These are phyloP conservation scores for Salicornia ramosissima DNA, from an alignment of 148 eudicot species.

Conservation along the genomic window DNA sequence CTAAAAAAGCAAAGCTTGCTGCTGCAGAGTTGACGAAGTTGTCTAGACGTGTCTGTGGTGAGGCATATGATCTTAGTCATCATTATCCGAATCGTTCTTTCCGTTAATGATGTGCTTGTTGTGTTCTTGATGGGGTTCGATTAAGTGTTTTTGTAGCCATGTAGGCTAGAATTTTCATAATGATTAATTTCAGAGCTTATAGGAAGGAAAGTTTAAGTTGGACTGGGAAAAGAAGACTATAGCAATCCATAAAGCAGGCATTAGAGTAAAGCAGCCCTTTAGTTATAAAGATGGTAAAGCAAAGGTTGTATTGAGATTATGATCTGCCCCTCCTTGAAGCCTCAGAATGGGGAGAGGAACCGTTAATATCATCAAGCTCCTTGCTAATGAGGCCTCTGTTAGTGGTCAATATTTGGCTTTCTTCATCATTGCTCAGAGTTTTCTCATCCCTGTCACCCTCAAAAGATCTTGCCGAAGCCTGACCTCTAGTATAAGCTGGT, in stretches of 20 bases:
- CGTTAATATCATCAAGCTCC: neutral
- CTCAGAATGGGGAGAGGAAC: neutral
- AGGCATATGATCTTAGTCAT: conserved; percentile 24
- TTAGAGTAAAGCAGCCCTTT: neutral
- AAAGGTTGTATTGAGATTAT: neutral
- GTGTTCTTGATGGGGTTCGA: neutral
- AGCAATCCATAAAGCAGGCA: neutral
- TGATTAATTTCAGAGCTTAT: neutral
- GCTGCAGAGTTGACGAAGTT: conserved; percentile 96
- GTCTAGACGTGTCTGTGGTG: conserved; percentile 92
- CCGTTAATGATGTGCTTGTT: neutral
- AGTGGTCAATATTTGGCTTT: too few relatives aligned
- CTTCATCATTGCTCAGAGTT: neutral
- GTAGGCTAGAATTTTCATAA: neutral
- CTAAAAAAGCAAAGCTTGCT: conserved; percentile 94
- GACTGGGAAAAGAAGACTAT: neutral
- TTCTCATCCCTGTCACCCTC: neutral
- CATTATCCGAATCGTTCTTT: neutral
- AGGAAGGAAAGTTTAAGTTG: neutral
- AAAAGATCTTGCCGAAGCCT: too few relatives aligned
- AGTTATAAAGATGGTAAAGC: neutral
- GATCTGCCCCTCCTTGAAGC: neutral
- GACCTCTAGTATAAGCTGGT: neutral
- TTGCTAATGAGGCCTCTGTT: neutral
- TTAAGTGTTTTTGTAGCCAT: neutral